Conservation (phyloP, 257 asterid species). For the Apocynum venetum region DNA sequence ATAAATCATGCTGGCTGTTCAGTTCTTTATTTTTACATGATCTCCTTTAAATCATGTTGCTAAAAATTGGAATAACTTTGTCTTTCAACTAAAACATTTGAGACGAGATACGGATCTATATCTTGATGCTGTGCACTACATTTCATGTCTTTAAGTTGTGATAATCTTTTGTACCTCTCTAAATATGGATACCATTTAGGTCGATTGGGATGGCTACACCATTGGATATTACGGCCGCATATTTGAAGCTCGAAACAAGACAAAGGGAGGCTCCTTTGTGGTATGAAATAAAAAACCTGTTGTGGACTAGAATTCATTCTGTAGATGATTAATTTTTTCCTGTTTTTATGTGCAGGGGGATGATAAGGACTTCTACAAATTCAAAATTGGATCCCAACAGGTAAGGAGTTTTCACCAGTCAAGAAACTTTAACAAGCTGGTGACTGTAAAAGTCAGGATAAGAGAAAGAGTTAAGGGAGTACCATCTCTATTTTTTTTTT, state of each 20-base stretch:
- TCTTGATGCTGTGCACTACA: not conserved
- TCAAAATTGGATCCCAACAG: conserved; percentile 82
- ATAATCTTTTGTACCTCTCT: conserved; percentile 6
- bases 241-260: conserved; percentile 98
- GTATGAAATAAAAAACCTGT: conserved; percentile 33
- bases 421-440: not conserved
- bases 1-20: not conserved
- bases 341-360: conserved; percentile 62
- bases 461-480: not conserved
- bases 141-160: not conserved
- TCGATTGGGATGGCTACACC: conserved; percentile 98
- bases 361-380: conserved; percentile 87
- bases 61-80: not conserved
- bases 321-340: conserved; percentile 10
- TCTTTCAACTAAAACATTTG: not conserved
- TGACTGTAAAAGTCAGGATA: not conserved
- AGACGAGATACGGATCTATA: not conserved
- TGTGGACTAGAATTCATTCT: conserved; percentile 2
- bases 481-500: not conserved
- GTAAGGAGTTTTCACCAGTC: conserved; percentile 30
- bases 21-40: not conserved
- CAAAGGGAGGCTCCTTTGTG: conserved; percentile 95
- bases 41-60: not conserved
- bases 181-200: conserved; percentile 40
- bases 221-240: conserved; percentile 98